Percentiles rank a stretch among this genome's conserved stretches.
Conservation (phyloP, 345 rosid genomes). For the Populus tremula region DNA sequence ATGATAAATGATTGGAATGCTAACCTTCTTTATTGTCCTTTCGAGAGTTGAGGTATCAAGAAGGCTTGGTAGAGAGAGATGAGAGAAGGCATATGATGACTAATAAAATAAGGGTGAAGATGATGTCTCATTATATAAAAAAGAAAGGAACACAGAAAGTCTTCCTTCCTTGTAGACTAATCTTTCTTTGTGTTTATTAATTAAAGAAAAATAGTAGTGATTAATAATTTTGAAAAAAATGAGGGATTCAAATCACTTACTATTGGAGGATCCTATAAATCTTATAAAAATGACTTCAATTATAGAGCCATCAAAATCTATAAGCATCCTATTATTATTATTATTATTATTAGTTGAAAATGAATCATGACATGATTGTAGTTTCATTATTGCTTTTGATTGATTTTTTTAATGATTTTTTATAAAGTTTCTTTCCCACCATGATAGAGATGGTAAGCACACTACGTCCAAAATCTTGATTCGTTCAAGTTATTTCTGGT, state of each 20-base stretch:
- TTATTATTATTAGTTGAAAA: too few species aligned
- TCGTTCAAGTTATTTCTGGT: conserved; percentile 19
- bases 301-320: conserved; percentile 87
- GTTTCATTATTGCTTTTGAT: not conserved
- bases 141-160: too few species aligned
- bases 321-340: conserved; percentile 24
- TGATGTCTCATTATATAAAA: too few species aligned
- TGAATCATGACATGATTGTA: not conserved
- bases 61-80: too few species aligned
- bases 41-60: too few species aligned
- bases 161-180: too few species aligned
- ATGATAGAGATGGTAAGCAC: conserved; percentile 37
- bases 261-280: conserved; percentile 95
- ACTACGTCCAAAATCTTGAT: conserved; percentile 30
- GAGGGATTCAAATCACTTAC: conserved; percentile 79
- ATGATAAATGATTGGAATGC: too few species aligned
- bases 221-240: not conserved
- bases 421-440: conserved; percentile 27
- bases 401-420: not conserved
- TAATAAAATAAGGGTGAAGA: too few species aligned
- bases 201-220: too few species aligned
- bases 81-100: too few species aligned
- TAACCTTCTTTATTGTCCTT: too few species aligned
- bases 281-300: conserved; percentile 97
- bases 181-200: too few species aligned